Conservation (phyloP, 768 basidiomycete species). For the Termitomyces sp. region DNA sequence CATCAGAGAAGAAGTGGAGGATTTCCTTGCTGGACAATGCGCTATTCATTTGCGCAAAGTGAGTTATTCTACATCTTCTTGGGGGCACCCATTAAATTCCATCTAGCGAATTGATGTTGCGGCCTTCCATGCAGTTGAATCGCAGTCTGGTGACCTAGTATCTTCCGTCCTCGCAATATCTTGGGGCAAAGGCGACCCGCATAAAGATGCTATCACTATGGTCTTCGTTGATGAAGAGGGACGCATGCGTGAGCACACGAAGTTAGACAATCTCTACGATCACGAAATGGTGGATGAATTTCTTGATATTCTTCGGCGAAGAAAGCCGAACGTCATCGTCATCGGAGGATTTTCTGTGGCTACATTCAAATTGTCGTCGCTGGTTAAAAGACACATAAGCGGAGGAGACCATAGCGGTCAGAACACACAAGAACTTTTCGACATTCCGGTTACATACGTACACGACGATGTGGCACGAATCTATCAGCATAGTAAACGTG, state of each 20-base stretch:
- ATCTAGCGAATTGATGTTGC: slow-evolving; percentile 78
- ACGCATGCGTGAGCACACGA: slow-evolving; percentile 84
- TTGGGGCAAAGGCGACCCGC: slow-evolving; percentile 93
- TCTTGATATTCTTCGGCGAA: slow-evolving; percentile 73
- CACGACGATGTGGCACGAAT: slow-evolving; percentile 91
- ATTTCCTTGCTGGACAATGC: slow-evolving; percentile 68
- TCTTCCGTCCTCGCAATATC: slow-evolving; percentile 87
- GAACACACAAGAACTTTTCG: slow-evolving; percentile 41
- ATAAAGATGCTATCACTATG: slow-evolving; percentile 82
- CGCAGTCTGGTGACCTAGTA: slow-evolving; percentile 69
- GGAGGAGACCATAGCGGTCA: slow-evolving; percentile 1
- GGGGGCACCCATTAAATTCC: slow-evolving; percentile 14
- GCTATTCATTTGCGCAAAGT: slow-evolving; percentile 70
- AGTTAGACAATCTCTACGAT: slow-evolving; percentile 84
- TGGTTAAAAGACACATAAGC: slow-evolving; percentile 54
- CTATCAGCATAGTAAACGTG: slow-evolving; percentile 88
- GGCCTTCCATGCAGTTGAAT: slow-evolving; percentile 60
- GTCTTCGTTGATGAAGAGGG: slow-evolving; percentile 89
- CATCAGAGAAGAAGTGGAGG: slow-evolving; percentile 88
- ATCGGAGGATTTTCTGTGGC: slow-evolving; percentile 86
- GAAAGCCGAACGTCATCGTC: slow-evolving; percentile 85
- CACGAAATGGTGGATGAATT: slow-evolving; percentile 69
- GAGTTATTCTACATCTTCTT: slow-evolving; percentile 22
- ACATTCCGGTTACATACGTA: slow-evolving; percentile 78
- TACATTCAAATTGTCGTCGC: slow-evolving; percentile 65